Percentiles rank a stretch among this genome's conserved stretches.
phyloP scores from a whole-genome alignment of 495 filamentous ascomycete genomes.

The Apodospora peruviana region DNA sequence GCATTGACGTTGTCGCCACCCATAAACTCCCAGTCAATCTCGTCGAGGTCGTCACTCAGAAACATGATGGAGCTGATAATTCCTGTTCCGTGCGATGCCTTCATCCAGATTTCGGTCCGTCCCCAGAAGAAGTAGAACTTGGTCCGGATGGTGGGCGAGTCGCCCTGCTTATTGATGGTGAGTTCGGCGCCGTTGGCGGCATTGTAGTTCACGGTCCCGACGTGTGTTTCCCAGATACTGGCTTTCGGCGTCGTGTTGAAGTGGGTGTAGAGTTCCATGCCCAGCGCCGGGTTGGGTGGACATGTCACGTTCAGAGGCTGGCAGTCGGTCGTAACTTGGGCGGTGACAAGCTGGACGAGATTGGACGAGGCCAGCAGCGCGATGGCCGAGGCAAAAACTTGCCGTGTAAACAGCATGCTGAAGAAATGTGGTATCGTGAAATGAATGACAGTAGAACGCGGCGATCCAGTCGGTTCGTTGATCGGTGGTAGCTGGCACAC shows the following conservation, averaged over 20 bases:
- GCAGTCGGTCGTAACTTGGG: slow-evolving; percentile 63
- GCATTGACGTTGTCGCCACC: slow-evolving; percentile 57
- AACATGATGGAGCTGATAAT: slow-evolving; percentile 80
- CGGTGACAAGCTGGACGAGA: slow-evolving; percentile 36
- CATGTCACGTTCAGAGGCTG: slow-evolving; percentile 60
- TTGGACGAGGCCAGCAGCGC: slow-evolving; percentile 36
- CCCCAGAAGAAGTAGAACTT: slow-evolving; percentile 79
- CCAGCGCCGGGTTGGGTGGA: slow-evolving; percentile 58
- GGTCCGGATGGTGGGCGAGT: slow-evolving; percentile 69
- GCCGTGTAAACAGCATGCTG: slow-evolving; percentile 26
- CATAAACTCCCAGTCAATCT: slow-evolving; percentile 87
- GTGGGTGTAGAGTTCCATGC: slow-evolving; percentile 46
- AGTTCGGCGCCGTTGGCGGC: slow-evolving; percentile 56
- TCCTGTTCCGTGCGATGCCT: slow-evolving; percentile 66
- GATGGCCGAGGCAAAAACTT: slow-evolving; percentile 27
- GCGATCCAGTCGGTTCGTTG: slow-evolving; percentile 1
- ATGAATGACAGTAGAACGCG: neutral
- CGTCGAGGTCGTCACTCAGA: slow-evolving; percentile 79
- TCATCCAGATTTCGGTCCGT: slow-evolving; percentile 62
- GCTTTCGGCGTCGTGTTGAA: slow-evolving; percentile 61
- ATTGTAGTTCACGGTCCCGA: slow-evolving; percentile 50
- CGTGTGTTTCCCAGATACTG: slow-evolving; percentile 58
- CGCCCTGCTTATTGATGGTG: slow-evolving; percentile 62
- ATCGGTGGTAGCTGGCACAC: neutral
- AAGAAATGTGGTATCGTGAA: neutral